Percentiles rank a stretch among this genome's conserved stretches.
These are phyloP conservation scores for Micractinium conductrix DNA, from an alignment of 139 green algal genomes.

Conservation along the genomic window DNA sequence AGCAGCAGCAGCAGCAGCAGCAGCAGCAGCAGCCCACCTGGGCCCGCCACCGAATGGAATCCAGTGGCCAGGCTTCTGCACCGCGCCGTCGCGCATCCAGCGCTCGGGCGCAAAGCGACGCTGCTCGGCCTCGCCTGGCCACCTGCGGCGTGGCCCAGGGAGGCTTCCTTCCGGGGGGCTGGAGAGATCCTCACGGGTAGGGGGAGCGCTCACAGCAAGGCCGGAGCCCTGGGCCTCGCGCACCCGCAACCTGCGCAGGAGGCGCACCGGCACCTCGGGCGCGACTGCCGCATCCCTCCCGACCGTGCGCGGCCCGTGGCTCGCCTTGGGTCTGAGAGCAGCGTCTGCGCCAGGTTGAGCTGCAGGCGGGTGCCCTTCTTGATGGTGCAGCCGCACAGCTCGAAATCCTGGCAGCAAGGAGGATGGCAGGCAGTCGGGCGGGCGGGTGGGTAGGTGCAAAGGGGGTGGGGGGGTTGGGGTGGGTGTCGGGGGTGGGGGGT, in stretches of 20 bases:
- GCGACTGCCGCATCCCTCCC: not conserved
- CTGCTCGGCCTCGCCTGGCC: not conserved
- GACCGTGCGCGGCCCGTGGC: not conserved
- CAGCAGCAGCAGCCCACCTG: not conserved
- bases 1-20: not conserved
- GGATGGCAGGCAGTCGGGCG: too few species aligned
- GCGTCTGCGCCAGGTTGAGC: not conserved
- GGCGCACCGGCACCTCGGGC: too few species aligned
- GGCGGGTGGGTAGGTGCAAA: too few species aligned
- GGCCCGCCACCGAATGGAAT: constrained; percentile 41
- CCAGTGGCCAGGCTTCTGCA: not conserved
- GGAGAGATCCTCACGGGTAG: not conserved
- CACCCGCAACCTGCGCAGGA: too few species aligned
- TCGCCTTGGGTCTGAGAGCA: constrained; percentile 30
- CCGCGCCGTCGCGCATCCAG: constrained; percentile 26
- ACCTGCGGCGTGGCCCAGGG: not conserved
- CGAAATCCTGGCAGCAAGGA: too few species aligned
- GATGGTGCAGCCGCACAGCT: not conserved
- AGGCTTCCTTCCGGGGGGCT: not conserved
- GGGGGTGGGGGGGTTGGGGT: too few species aligned
- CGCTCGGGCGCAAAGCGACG: constrained; percentile 43
- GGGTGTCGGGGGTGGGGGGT: too few species aligned
- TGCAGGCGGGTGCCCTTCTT: too few species aligned
- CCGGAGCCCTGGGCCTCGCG: too few species aligned
- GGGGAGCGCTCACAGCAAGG: not conserved